Evolutionary conservation across 305 asterid genomes (phyloP).

Genomic region (Striga hermonthica): DNA sequence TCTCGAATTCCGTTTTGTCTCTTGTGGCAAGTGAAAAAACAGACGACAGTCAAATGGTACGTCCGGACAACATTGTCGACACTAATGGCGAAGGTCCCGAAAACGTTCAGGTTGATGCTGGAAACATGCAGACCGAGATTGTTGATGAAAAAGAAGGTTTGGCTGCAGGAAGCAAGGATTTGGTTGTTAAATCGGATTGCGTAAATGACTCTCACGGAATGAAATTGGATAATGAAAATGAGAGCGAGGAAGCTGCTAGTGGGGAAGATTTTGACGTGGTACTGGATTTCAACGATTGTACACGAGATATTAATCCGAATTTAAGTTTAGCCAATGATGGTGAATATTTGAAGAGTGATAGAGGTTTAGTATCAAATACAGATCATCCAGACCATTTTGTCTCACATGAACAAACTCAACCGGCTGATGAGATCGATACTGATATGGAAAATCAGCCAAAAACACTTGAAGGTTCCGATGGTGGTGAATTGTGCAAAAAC

Average conservation of each 20-base stretch:
- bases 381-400: slow-evolving; percentile 24
- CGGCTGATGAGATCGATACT: slow-evolving; percentile 31
- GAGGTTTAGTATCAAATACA: slow-evolving; percentile 27
- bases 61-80: neutral
- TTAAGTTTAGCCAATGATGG: slow-evolving; percentile 29
- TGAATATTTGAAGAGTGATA: slow-evolving; percentile 30
- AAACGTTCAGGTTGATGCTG: slow-evolving; percentile 12
- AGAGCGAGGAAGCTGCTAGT: slow-evolving; percentile 38
- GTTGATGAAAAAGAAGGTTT: slow-evolving; percentile 30
- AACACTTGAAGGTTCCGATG: slow-evolving; percentile 34
- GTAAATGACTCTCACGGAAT: slow-evolving; percentile 28
- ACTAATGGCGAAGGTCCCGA: neutral
- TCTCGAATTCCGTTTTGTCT: neutral
- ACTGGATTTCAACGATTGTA: slow-evolving; percentile 37
- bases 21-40: neutral
- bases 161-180: slow-evolving; percentile 35
- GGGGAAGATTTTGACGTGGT: slow-evolving; percentile 40
- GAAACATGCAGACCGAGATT: slow-evolving; percentile 22
- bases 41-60: neutral
- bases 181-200: slow-evolving; percentile 36
- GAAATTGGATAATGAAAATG: slow-evolving; percentile 36
- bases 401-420: slow-evolving; percentile 26
- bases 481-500: slow-evolving; percentile 31
- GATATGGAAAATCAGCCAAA: slow-evolving; percentile 30
- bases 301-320: slow-evolving; percentile 30